Conservation (phyloP, 768 basidiomycete genomes). For the Hirschioporus abietinus region DNA sequence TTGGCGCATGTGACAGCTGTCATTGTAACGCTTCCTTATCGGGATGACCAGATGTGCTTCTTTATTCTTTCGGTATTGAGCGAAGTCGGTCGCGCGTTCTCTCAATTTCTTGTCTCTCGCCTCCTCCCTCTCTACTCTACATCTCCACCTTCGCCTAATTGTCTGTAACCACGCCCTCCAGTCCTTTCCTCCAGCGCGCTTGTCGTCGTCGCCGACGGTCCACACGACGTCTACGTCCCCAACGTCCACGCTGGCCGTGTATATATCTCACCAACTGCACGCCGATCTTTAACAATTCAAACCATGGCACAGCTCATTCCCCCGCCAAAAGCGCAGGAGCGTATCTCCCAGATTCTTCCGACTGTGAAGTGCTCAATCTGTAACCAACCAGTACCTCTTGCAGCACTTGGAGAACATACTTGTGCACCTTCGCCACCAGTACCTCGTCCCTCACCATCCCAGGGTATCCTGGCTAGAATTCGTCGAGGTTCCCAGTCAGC, state of each 20-base stretch:
- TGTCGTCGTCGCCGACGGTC: background rate
- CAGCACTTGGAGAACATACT: constrained; percentile 71
- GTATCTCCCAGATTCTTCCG: constrained; percentile 75
- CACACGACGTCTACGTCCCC: background rate
- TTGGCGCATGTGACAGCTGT: background rate
- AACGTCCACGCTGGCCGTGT: constrained; percentile 5
- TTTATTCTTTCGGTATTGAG: background rate
- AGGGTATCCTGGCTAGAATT: constrained; percentile 30
- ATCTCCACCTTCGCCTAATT: background rate
- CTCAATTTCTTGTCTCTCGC: background rate
- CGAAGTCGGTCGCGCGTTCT: background rate
- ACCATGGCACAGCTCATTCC: constrained; percentile 6
- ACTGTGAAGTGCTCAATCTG: constrained; percentile 85
- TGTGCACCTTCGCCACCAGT: constrained; percentile 50
- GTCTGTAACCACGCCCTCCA: background rate
- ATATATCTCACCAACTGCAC: constrained; percentile 1
- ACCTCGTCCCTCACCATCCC: constrained; percentile 26
- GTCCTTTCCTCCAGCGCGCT: background rate
- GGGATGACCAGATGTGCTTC: background rate
- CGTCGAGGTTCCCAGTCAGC: constrained; percentile 35
- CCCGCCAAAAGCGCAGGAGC: constrained; percentile 26
- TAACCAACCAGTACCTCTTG: constrained; percentile 60
- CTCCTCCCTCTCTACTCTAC: background rate
- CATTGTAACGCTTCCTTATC: background rate
- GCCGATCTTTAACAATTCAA: background rate